phyloP scores from a whole-genome alignment of 257 asterid species.

The Fraxinus anomala region DNA sequence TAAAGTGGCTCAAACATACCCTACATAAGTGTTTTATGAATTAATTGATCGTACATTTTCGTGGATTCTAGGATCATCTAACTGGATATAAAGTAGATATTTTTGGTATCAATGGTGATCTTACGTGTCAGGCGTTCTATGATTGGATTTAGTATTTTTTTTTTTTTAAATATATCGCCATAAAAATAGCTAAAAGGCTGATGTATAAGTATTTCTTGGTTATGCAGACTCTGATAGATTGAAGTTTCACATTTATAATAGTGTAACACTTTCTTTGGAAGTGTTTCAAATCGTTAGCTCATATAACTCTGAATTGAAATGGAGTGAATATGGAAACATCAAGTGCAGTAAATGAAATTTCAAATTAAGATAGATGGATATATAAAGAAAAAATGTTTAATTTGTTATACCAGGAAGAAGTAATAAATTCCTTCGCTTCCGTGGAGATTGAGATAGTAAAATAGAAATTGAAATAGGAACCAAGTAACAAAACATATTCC shows the following conservation, averaged over 20 bases:
- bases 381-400: neutral
- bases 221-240: neutral
- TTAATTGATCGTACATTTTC: neutral
- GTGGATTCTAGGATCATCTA: neutral
- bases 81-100: neutral
- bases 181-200: neutral
- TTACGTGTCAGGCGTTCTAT: neutral
- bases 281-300: neutral
- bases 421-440: neutral
- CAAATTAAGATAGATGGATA: neutral
- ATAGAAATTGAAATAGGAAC: neutral
- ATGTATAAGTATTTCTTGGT: neutral
- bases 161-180: neutral
- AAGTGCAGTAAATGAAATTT: neutral
- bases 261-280: too few species aligned
- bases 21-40: neutral
- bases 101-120: neutral
- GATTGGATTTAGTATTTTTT: neutral
- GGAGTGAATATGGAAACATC: neutral
- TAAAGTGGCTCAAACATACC: too few species aligned
- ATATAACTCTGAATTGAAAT: neutral
- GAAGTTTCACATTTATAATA: neutral
- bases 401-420: neutral
- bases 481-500: neutral
- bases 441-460: neutral